Evolutionary conservation across 257 asterid species (phyloP), one percentile per base, ranked within the genome.

Genomic region (Solanum raphanifolium): DNA sequence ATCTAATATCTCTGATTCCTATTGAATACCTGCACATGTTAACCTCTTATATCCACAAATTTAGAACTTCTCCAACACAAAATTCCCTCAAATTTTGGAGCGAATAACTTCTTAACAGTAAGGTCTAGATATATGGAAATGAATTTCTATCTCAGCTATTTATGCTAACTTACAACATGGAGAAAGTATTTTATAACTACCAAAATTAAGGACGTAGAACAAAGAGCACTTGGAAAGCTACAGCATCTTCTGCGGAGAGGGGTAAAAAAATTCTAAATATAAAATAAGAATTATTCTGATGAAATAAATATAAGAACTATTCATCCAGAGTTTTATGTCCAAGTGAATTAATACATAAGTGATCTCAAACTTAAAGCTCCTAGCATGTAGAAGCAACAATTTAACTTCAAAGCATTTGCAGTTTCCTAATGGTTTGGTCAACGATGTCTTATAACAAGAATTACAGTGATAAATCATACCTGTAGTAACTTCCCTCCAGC

Each of bases 401-500:
- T 27, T 43, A 79, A 79, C 38, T 43, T 43, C 34, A 8, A 46
- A 48, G 85, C 20, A 18, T 81, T 81, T 81, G 66, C 20, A 29
- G 65, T 41, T 78, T 41, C 84, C 36, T 78, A 41, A 78, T 25
- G 84, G 84, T 41, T 25, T n/a, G 36, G 20, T 18, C 68, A 48
- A 82, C 20, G 43, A 82, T 48, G 29, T 82, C 34, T 48, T 48
- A 20, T 18, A 38, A 48, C 13, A 82, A 82, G 18, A 82, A 82
- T 11, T 16, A 46, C 38, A 48, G 69, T 82, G 41, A 82, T 21
- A 86, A 89, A 76, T 32, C 87, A 84, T 90, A 96, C 99, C 99
- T 98, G 99, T 83, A 98, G 90, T 88, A 96, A 90, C 93, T 98
- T 98, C 83, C 99, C 99, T 39, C 99, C 99, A 92, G 99, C 99